phyloP scores from a whole-genome alignment of 306 rosid species.

The Rubus idaeus region DNA sequence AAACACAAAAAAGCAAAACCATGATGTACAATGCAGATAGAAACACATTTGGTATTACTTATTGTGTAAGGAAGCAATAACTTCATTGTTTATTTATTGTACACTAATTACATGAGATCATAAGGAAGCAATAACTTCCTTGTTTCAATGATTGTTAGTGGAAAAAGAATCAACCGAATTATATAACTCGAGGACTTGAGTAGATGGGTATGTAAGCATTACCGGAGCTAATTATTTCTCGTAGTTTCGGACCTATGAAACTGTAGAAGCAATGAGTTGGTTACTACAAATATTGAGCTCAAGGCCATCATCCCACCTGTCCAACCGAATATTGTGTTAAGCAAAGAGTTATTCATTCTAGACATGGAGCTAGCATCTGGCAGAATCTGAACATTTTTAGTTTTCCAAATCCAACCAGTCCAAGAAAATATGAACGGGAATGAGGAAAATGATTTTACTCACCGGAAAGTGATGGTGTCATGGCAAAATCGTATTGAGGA shows the following conservation, averaged over 20 bases:
- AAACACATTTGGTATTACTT: background rate
- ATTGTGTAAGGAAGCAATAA: background rate
- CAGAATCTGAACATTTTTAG: constrained; percentile 5
- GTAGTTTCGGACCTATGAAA: constrained; percentile 48
- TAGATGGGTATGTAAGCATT: background rate
- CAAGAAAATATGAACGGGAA: background rate
- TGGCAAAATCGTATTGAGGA: constrained; percentile 87
- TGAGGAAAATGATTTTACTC: constrained; percentile 19
- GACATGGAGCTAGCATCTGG: constrained; percentile 1
- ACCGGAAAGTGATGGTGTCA: constrained; percentile 99
- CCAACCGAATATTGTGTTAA: constrained; percentile 25
- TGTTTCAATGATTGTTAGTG: background rate
- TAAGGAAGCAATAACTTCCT: constrained; percentile 9
- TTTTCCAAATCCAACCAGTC: background rate
- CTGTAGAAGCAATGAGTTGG: constrained; percentile 86
- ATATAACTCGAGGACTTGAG: background rate
- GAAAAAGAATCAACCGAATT: background rate
- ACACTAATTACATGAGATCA: background rate
- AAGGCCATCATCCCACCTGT: constrained; percentile 96
- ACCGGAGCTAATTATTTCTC: constrained; percentile 14
- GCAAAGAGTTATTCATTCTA: background rate
- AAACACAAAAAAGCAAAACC: background rate
- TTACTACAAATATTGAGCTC: constrained; percentile 91
- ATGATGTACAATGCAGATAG: background rate
- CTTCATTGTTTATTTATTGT: background rate